Base-by-base conservation (phyloP, 129 eudicot genomes). In the Lactuca saligna region DNA sequence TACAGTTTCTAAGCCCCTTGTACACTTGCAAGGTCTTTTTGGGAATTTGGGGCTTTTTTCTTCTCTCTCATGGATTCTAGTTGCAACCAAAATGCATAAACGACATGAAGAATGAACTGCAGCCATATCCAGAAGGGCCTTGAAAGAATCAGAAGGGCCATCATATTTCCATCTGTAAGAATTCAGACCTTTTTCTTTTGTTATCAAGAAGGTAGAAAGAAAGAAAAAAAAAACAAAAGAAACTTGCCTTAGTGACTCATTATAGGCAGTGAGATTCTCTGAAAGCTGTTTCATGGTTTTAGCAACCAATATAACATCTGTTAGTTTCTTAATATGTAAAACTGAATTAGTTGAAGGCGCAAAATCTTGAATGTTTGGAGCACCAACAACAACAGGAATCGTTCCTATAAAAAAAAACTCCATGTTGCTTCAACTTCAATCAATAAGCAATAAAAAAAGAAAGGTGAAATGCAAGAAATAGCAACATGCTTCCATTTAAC, bases 51-150 rank as follows among this genome's bases (percentile, higher is more conserved):
- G 53, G 13, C 57, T 66, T 61, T 70, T 65, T 74, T 91, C 97
- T 57, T 91, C 96, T 25, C 80, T 66, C 69, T 91, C 89, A 20
- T 65, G 95, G 74, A 86, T 86, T 79, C 59, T 82, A 61, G 97
- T 88, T 38, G 97, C 96, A 74, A 91, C 76, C 78, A 73, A 70
- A 60, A 91, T 84, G 84, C 97, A 91, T 61, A 91, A 69, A 31
- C 97, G 97, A 50, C 97, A 91, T 32, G 97, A 91, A 20, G 97
- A 91, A 76, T 91, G 97, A 59, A 91, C 97, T 37, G 97, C 96
- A 56, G 97, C 94, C 97, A 91, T 91, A 75, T 91, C 97, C 69
- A 91, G 87, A 35, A 91, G 94, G 39, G 97, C 97, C 80, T 84
- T 91, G 81, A 91, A 91, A 61, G 97, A 86, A 80, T 91, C 97